Conservation (phyloP, 2,329 filamentous ascomycete species). For the Fusarium abutilonis region DNA sequence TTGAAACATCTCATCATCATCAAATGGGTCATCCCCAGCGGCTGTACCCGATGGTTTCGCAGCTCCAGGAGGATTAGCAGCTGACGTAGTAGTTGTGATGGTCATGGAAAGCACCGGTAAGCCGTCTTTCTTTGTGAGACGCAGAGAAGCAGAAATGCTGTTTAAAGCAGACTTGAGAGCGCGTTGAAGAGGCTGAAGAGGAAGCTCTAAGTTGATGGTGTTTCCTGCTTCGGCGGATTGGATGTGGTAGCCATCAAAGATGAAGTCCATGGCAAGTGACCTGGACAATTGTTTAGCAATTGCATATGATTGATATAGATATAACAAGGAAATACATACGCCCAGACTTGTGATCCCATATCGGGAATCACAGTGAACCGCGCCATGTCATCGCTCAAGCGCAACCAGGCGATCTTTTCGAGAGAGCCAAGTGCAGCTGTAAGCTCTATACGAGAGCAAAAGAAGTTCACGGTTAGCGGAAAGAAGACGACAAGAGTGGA, state of each 20-base stretch:
- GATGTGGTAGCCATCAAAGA: slow-evolving; percentile 87
- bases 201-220: slow-evolving; percentile 95
- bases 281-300: slow-evolving; percentile 48
- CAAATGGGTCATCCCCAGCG: slow-evolving; percentile 52
- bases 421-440: slow-evolving; percentile 71
- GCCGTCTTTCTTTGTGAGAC: slow-evolving; percentile 92
- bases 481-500: background rate
- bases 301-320: background rate
- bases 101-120: slow-evolving; percentile 89
- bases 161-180: slow-evolving; percentile 90
- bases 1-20: slow-evolving; percentile 58
- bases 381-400: slow-evolving; percentile 84
- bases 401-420: slow-evolving; percentile 89
- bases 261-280: slow-evolving; percentile 75
- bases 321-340: slow-evolving; percentile 61
- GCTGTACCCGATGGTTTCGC: slow-evolving; percentile 43
- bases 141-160: slow-evolving; percentile 82
- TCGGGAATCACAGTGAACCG: slow-evolving; percentile 97
- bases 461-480: slow-evolving; percentile 10
- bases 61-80: slow-evolving; percentile 52
- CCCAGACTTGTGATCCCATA: slow-evolving; percentile 95
- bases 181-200: slow-evolving; percentile 85
- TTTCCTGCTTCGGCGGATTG: slow-evolving; percentile 85
- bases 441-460: slow-evolving; percentile 60
- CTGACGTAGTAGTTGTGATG: slow-evolving; percentile 77